Evolutionary conservation across 169 alveolate species (phyloP).

Genomic region (Babesia bigemina): DNA sequence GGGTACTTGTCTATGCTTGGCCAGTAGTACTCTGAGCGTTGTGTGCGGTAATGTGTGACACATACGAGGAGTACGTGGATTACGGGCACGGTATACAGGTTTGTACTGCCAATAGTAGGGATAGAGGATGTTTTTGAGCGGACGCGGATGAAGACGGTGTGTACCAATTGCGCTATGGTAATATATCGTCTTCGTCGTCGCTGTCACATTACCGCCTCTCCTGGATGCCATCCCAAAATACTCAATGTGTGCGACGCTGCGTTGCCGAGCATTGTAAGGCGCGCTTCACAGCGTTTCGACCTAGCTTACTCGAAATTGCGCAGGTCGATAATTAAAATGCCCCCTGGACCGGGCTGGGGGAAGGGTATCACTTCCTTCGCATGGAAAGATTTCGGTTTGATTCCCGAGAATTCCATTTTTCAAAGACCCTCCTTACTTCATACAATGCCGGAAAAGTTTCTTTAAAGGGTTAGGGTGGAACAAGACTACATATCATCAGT

Average conservation of each 20-base stretch:
- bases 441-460: no score
- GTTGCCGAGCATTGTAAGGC: no score
- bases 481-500: no score
- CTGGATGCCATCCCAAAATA: constrained; percentile 1
- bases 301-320: no score
- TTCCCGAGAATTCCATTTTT: constrained; percentile 90
- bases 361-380: constrained; percentile 97
- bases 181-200: constrained; percentile 23
- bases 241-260: no score
- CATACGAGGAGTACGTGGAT: constrained; percentile 75
- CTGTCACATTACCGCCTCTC: constrained; percentile 17
- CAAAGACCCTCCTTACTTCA: no score
- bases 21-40: constrained; percentile 66
- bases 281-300: no score
- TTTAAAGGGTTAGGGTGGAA: no score
- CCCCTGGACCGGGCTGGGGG: constrained; percentile 84
- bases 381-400: constrained; percentile 96
- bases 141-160: constrained; percentile 61
- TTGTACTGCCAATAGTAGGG: constrained; percentile 78
- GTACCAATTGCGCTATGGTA: constrained; percentile 71
- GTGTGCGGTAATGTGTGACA: background rate
- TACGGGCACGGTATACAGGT: constrained; percentile 78
- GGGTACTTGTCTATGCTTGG: constrained; percentile 80
- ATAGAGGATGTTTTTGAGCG: constrained; percentile 70
- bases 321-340: background rate